Evolutionary conservation across 2,329 filamentous ascomycete genomes (phyloP).

Genomic region (Paradendryphiella salina): DNA sequence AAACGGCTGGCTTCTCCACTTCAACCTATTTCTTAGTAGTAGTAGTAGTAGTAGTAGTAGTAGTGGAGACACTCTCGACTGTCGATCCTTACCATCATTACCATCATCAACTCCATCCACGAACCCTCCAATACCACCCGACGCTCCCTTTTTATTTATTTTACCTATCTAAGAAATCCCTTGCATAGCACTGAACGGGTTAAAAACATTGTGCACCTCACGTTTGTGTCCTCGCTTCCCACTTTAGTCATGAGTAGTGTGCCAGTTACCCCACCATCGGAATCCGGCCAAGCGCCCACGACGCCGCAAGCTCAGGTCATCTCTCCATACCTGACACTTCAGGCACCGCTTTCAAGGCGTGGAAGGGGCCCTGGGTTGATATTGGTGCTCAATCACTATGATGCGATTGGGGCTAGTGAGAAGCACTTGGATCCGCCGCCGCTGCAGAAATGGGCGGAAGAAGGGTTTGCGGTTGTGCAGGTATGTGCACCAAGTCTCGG

Average conservation of each 20-base stretch:
- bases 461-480: slow-evolving; percentile 66
- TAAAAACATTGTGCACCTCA: background rate
- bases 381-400: slow-evolving; percentile 48
- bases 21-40: no score
- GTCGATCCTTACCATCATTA: no score
- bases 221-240: background rate
- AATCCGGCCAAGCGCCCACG: background rate
- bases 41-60: no score
- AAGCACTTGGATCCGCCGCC: slow-evolving; percentile 58
- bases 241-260: slow-evolving; percentile 16
- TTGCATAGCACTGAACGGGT: background rate
- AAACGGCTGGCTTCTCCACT: no score
- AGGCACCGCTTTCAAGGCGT: slow-evolving; percentile 55
- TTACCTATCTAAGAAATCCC: no score
- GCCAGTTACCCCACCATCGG: slow-evolving; percentile 15
- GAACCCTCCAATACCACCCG: no score
- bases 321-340: slow-evolving; percentile 41
- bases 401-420: slow-evolving; percentile 38
- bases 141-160: no score
- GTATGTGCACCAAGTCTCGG: background rate
- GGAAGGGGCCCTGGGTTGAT: slow-evolving; percentile 56
- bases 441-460: slow-evolving; percentile 70
- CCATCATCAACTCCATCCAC: no score
- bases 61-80: no score
- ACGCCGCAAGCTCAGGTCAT: slow-evolving; percentile 25